Evolutionary conservation across 1,284 basidiomycete genomes (phyloP).

Genomic region (Irpex rosettiformis): DNA sequence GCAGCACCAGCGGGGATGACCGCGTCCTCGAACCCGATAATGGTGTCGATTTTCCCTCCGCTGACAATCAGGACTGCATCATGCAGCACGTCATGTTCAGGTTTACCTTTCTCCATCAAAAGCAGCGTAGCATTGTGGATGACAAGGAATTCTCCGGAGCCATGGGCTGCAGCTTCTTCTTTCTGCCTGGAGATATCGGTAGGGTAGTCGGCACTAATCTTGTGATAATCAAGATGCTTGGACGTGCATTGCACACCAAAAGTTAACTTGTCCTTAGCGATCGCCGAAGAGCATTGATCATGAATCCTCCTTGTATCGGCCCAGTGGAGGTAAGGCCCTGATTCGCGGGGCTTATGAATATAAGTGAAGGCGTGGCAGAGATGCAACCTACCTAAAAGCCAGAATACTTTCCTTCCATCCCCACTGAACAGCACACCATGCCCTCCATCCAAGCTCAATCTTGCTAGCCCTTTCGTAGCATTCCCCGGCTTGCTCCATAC

Average conservation of each 20-base stretch:
- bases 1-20: constrained; percentile 42
- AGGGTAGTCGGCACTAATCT: constrained; percentile 52
- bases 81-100: constrained; percentile 42
- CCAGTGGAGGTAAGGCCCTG: constrained; percentile 65
- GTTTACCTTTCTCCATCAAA: constrained; percentile 54
- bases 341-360: background rate
- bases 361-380: background rate
- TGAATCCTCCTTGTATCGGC: constrained; percentile 50
- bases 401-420: constrained; percentile 62
- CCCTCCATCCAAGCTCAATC: constrained; percentile 67
- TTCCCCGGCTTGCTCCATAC: constrained; percentile 70
- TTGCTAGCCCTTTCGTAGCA: constrained; percentile 53
- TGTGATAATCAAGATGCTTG: constrained; percentile 48
- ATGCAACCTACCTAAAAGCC: constrained; percentile 55
- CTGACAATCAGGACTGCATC: constrained; percentile 49
- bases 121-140: constrained; percentile 65
- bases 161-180: constrained; percentile 38
- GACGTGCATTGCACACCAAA: constrained; percentile 62
- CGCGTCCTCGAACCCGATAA: constrained; percentile 35
- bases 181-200: constrained; percentile 60
- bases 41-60: constrained; percentile 52
- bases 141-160: constrained; percentile 44
- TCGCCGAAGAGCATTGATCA: constrained; percentile 40
- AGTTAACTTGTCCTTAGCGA: constrained; percentile 42
- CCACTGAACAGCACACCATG: constrained; percentile 61